Evolutionary conservation across 352 stramenopile species (phyloP), one percentile per base, ranked within the genome.

Genomic region (Plasmopara viticola): DNA sequence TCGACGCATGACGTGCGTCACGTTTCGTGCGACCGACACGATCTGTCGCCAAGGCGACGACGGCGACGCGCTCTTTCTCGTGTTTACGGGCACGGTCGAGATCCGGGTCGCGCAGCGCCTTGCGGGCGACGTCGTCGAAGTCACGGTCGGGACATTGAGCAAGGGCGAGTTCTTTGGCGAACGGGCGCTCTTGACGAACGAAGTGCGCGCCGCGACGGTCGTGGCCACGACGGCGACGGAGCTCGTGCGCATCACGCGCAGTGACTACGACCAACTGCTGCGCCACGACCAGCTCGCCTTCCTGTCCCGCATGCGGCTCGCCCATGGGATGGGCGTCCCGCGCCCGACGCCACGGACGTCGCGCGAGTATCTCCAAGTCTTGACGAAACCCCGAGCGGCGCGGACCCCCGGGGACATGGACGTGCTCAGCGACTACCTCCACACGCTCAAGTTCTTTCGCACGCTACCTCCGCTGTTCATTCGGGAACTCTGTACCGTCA

Each of bases 381-480:
- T 90, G 0, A 61, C 54, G 17, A 90, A 87, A 49, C 74, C 74
- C 45, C 72, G 73, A 29, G 51, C 65, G 14, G 42, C 63, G 14
- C 70, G 79, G 17, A 69, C 64, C 6, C 81, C 83, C 43, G 39
- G 48, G 8, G 75, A 87, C 49, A 56, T 87, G 7, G 74, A 79
- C 12, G 76, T 80, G 63, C 72, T 90, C 15, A 78, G 66, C 33
- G 70, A 78, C 51, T 90, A 87, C 35, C 58, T 90, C 9, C 70
- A 86, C 40, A 87, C 73, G 18, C 68, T 90, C 43, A 86, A 86
- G 56, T 90, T 90, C 54, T 90, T 90, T 60, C 78, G 78, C 12
- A 68, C 58, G 34, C 55, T 90, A 17, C 74, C 77, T 0, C 70
- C 74, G 25, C 59, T 70, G 0, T 90, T 90, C 45, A 68, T 85